Base-by-base conservation (phyloP, 140 eudicot genomes). In the Flaveria floridana region DNA sequence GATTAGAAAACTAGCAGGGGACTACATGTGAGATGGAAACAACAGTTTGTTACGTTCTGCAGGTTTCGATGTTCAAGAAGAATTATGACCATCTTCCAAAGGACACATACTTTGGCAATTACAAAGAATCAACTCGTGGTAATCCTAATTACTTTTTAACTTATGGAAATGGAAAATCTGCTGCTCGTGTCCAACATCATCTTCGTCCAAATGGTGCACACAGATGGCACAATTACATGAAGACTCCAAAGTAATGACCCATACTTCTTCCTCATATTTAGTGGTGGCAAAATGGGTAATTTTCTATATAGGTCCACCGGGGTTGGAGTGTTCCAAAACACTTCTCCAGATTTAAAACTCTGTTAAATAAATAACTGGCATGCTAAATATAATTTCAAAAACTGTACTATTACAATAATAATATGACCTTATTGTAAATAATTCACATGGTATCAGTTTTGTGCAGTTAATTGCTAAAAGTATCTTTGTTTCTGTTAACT, bases 141-240 rank as follows among this genome's bases (percentile, higher is more conserved):
- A 90, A 95, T 77, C 99, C 96, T 57, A 87, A 91, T 70, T 91
- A 90, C 86, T 94, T 94, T 74, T 82, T 94, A 82, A 95, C 99
- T 28, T 95, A 95, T 78, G 99, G 97, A 74, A 95, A 95, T 77
- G 99, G 99, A 70, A 95, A 95, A 82, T 80, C 97, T 4, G 96
- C 91, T 73, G 99, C 99, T 63, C 87, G 99, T 20, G 57, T 95
- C 18, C 92, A 84, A 81, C 92, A 91, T 71, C 96, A 88, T 87
- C 91, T 95, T 76, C 99, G 99, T 52, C 99, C 99, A 37, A 91
- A 94, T 84, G 99, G 99, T 63, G 99, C 99, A 56, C 99, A 94
- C 78, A 81, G 99, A 91, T 94, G 99, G 99, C 96, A 95, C 81
- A 95, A 95, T 70, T 95, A 95, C 77, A 91, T 84, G 97, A 95